Base-by-base conservation (phyloP, 805 yeast genomes). In the Starmerella geochares region DNA sequence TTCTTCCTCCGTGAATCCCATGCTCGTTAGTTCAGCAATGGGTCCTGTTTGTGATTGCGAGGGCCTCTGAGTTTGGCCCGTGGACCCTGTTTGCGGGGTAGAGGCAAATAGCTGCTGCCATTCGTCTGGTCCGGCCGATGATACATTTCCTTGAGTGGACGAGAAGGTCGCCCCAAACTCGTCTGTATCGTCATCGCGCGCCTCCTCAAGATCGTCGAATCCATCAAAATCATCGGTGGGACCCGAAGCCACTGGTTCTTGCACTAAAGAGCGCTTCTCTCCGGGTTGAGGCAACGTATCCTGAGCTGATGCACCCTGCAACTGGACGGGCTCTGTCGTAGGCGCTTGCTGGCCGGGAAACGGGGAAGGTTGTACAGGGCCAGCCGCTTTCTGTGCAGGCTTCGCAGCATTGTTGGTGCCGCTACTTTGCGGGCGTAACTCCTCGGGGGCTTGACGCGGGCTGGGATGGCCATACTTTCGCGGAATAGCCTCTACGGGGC, bases 31-130 rank as follows among this genome's bases (percentile, higher is more conserved):
- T 64, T 88, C 54, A 3, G 49, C 48, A 20, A 54, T 40, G 28
- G 53, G 52, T 94, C 58, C 37, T 5, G 36, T 3, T 4, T 13
- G 28, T 19, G n/a, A n/a, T n/a, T 13, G 35, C 80, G 82, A 40
- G 86, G 71, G 1, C 90, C 20, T 84, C 2, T 19, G 37, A 33
- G n/a, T n/a, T n/a, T n/a, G 32, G 32, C 32, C 6, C 16, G 9
- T 25, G 28, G 28, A 25, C 6, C 9, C 9, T 10, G 6, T 6
- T 25, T 25, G 28, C 6, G 6, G 7, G 32, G n/a, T 29, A n/a
- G 44, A 17, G 3, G 94, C 90, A 69, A 87, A 87, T 23, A 87
- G 74, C 67, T 86, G 88, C 61, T 87, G 95, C 96, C 96, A 87
- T 64, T 87, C 96, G 60, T 86, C 94, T 47, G 63, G 60, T 20